phyloP scores from a whole-genome alignment of 306 rosid genomes.

The Malus fusca region DNA sequence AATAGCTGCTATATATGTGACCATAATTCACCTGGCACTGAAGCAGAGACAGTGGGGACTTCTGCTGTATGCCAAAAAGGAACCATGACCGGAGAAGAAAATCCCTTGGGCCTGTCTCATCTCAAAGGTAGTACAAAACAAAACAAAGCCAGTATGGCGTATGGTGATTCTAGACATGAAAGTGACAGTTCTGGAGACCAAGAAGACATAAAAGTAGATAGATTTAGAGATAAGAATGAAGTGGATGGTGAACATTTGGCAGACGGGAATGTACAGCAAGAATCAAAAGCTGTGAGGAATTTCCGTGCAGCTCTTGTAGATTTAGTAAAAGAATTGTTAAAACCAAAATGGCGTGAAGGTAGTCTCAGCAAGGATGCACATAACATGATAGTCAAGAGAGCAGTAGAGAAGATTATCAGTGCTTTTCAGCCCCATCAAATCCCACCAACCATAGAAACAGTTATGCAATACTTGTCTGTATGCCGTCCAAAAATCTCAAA shows the following conservation, averaged over 20 bases:
- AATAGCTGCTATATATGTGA: conserved; percentile 31
- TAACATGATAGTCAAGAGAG: conserved; percentile 65
- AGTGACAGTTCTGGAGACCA: conserved; percentile 37
- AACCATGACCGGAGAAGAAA: conserved; percentile 27
- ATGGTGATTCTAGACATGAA: conserved; percentile 16
- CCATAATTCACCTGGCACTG: conserved; percentile 37
- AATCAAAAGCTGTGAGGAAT: conserved; percentile 41
- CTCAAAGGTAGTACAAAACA: conserved; percentile 26
- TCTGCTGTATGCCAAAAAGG: conserved; percentile 39
- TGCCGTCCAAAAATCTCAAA: conserved; percentile 62
- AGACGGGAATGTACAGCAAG: conserved; percentile 43
- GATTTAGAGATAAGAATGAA: conserved; percentile 34
- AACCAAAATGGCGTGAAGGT: conserved; percentile 89
- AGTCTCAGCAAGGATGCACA: conserved; percentile 75
- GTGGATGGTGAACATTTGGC: conserved; percentile 34
- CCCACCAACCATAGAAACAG: conserved; percentile 51
- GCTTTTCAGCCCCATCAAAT: conserved; percentile 65
- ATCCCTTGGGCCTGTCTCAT: conserved; percentile 18
- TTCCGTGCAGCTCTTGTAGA: conserved; percentile 75
- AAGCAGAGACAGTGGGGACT: conserved; percentile 52
- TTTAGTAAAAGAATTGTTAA: conserved; percentile 72
- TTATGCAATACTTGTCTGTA: conserved; percentile 54
- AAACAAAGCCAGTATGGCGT: conserved; percentile 24
- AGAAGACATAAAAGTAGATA: conserved; percentile 37
- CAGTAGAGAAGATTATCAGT: conserved; percentile 76